Percentiles rank a stretch among this genome's conserved stretches.
Conservation (phyloP, 768 basidiomycete species). For the Amanita brunnescens region DNA sequence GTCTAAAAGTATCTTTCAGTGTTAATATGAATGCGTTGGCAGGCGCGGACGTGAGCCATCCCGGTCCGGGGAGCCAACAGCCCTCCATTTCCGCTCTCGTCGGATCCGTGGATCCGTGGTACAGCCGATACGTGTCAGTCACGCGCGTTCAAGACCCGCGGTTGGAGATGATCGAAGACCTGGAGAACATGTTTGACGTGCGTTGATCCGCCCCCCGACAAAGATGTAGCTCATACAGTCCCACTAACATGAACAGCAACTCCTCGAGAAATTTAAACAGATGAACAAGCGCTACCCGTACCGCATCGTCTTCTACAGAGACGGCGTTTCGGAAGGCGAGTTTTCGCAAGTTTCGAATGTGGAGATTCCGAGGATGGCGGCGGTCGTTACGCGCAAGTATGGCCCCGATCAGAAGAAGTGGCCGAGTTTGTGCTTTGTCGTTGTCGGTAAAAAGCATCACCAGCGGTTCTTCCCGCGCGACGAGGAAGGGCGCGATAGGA, state of each 20-base stretch:
- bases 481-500: constrained; percentile 17
- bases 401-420: constrained; percentile 38
- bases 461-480: constrained; percentile 37
- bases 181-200: constrained; percentile 31
- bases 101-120: constrained; percentile 38
- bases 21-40: constrained; percentile 2
- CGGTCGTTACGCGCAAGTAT: not conserved
- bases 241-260: constrained; percentile 4
- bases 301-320: constrained; percentile 37
- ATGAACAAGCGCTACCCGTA: constrained; percentile 13
- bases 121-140: constrained; percentile 35
- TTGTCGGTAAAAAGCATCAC: constrained; percentile 59
- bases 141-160: constrained; percentile 38
- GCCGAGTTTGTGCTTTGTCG: too few species aligned
- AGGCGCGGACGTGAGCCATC: constrained; percentile 61
- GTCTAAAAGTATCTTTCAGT: not conserved
- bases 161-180: constrained; percentile 34
- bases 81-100: constrained; percentile 59
- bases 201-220: not conserved
- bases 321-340: constrained; percentile 39
- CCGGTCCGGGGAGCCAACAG: constrained; percentile 39
- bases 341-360: constrained; percentile 23
- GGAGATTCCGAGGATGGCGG: constrained; percentile 28
- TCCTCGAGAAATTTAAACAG: constrained; percentile 12
- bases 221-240: not conserved